phyloP scores from a whole-genome alignment of 768 basidiomycete genomes.

The Lyophyllum semitale region DNA sequence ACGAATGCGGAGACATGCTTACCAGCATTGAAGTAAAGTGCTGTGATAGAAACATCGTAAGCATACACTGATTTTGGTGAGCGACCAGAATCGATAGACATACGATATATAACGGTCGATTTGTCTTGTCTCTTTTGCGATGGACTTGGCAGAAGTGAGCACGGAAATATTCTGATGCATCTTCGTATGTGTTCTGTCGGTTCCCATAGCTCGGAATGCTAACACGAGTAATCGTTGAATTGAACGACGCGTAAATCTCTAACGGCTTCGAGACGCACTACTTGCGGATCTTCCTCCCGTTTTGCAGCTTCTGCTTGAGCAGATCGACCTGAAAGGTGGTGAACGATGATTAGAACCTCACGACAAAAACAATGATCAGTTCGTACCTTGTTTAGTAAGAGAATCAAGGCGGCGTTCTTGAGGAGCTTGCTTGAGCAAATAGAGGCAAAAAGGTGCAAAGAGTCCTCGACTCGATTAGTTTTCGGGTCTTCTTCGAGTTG shows the following conservation, averaged over 20 bases:
- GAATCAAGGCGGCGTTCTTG: conserved; percentile 67
- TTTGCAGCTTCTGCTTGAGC: conserved; percentile 66
- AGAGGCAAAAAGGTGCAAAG: conserved; percentile 70
- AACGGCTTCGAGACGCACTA: conserved; percentile 51
- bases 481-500: conserved; percentile 79
- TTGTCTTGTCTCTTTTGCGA: conserved; percentile 69
- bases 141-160: conserved; percentile 83
- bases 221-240: conserved; percentile 1
- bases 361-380: conserved; percentile 2
- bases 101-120: conserved; percentile 76
- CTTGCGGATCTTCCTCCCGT: conserved; percentile 69
- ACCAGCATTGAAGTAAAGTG: conserved; percentile 75
- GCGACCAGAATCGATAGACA: conserved; percentile 17
- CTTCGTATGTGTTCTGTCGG: conserved; percentile 73
- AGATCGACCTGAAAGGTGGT: conserved; percentile 60
- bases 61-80: conserved; percentile 9
- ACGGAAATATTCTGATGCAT: conserved; percentile 81
- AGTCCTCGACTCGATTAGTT: conserved; percentile 80
- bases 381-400: conserved; percentile 77
- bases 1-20: not conserved
- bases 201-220: conserved; percentile 82
- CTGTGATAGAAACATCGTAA: conserved; percentile 30
- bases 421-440: conserved; percentile 76
- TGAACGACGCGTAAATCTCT: not conserved
- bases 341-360: not conserved